These are phyloP conservation scores for Russula sp. DNA, from an alignment of 768 basidiomycete genomes.

Conservation along the genomic window DNA sequence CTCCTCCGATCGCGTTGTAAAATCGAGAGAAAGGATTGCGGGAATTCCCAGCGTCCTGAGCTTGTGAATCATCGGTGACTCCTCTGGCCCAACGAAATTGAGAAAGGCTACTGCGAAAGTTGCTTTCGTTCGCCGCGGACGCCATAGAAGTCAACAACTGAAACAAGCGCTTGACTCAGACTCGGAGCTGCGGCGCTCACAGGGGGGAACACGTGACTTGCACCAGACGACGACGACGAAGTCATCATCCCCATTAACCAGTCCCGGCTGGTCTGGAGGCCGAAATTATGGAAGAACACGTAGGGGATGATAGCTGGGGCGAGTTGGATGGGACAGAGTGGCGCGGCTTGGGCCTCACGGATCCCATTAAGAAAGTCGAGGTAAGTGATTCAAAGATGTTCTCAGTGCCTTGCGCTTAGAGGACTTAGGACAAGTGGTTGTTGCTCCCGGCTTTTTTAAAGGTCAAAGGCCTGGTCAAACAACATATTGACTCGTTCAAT, in stretches of 20 bases:
- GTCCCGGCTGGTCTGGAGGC: background rate
- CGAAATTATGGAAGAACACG: constrained; percentile 2
- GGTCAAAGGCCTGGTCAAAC: constrained; percentile 98
- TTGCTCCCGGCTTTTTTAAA: constrained; percentile 93
- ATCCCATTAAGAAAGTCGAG: constrained; percentile 88
- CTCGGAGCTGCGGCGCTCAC: background rate
- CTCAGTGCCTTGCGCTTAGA: background rate
- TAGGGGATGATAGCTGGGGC: constrained; percentile 56
- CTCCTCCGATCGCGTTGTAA: constrained; percentile 79
- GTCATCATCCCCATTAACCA: no score
- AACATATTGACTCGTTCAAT: constrained; percentile 98
- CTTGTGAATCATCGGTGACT: constrained; percentile 65
- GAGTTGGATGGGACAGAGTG: constrained; percentile 55
- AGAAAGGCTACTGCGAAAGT: constrained; percentile 69
- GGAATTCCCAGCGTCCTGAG: constrained; percentile 36
- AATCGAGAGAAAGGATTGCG: constrained; percentile 77
- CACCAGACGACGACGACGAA: no score
- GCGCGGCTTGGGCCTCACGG: constrained; percentile 78
- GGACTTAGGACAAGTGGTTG: constrained; percentile 92
- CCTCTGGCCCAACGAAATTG: constrained; percentile 87
- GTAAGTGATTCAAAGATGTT: constrained; percentile 45
- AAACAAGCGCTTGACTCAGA: no score
- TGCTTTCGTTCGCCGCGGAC: constrained; percentile 48
- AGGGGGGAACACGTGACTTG: background rate
- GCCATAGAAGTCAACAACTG: constrained; percentile 11